Evolutionary conservation across 2,329 filamentous ascomycete genomes (phyloP), one percentile per base, ranked within the genome.

Genomic region (Orbilia brochopaga): DNA sequence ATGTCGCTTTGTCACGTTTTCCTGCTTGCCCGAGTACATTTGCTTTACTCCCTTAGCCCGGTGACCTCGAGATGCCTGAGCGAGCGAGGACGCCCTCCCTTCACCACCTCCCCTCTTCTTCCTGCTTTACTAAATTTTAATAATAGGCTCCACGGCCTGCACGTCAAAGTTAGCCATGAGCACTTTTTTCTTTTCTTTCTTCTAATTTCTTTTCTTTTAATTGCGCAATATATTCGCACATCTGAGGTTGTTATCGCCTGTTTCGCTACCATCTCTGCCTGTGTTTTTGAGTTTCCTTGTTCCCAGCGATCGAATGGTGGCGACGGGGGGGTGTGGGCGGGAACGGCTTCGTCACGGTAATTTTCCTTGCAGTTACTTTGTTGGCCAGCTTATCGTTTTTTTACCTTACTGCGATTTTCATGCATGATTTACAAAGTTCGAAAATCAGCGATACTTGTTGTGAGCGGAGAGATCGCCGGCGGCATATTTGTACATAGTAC

Each of bases 1-100:
- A 56, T 37, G 32, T 56, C 65, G 65, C 62, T 62, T 75, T 69
- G 3, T 55, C 48, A 19, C 54, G 66, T 35, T 46, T 53, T 50
- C 42, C 23, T 42, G n/a, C 24, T 42, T 52, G 8, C 17, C 56
- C 55, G 37, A 13, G 24, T 46, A n/a, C 4, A 53, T 59, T 55
- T 52, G 56, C 62, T 44, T 13, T 40, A 61, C 56, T 46, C n/a
- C 21, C 4, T 62, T 32, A 13, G 21, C 35, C 17, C 17, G 27
- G 23, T 32, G 48, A 54, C 35, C 56, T 61, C 57, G 46, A 62
- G 50, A 54, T n/a, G 40, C 65, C 24, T 30, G 58, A 69, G 58
- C 53, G 53, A 54, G 30, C 44, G 46, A 63, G n/a, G n/a, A n/a
- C n/a, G n/a, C n/a, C n/a, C n/a, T n/a, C n/a, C n/a, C n/a, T n/a